Evolutionary conservation across 495 filamentous ascomycete genomes (phyloP).

Genomic region (Chaetomium cochliodes): DNA sequence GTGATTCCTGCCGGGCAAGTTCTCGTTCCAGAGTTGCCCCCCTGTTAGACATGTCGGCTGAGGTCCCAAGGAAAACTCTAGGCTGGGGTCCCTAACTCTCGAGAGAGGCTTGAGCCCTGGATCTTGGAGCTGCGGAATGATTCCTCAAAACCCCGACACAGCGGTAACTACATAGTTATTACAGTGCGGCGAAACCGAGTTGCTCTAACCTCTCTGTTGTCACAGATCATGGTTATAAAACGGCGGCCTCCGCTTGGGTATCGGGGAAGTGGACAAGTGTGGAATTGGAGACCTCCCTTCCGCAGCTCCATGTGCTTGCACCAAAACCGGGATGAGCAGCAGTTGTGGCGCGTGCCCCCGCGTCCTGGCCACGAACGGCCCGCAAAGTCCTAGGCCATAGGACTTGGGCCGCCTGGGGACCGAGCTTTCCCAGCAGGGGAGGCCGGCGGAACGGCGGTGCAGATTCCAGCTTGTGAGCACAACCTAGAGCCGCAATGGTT

Average conservation of each 20-base stretch:
- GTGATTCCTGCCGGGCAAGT: too few relatives aligned
- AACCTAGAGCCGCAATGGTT: too few relatives aligned
- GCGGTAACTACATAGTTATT: background rate
- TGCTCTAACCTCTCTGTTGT: constrained; percentile 12
- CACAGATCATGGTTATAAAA: constrained; percentile 15
- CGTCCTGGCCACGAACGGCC: background rate
- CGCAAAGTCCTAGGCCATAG: constrained; percentile 25
- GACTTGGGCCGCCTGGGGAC: constrained; percentile 12
- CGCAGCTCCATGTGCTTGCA: background rate
- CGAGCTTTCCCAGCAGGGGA: background rate
- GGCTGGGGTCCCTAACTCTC: too few relatives aligned
- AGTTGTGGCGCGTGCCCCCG: constrained; percentile 9
- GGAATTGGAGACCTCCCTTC: constrained; percentile 21
- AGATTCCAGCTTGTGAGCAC: too few relatives aligned
- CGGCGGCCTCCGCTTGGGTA: constrained; percentile 1
- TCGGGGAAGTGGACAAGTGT: constrained; percentile 16
- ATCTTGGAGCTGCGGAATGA: background rate
- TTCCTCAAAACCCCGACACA: background rate
- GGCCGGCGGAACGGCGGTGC: background rate
- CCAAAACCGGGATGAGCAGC: background rate
- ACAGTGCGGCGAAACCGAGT: background rate
- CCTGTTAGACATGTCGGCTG: too few relatives aligned
- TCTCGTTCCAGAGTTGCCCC: too few relatives aligned
- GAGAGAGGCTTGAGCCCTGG: too few relatives aligned
- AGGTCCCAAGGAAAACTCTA: too few relatives aligned